Conservation (phyloP, 202 grass and related monocot genomes). For the Dendrocalamus latiflorus region DNA sequence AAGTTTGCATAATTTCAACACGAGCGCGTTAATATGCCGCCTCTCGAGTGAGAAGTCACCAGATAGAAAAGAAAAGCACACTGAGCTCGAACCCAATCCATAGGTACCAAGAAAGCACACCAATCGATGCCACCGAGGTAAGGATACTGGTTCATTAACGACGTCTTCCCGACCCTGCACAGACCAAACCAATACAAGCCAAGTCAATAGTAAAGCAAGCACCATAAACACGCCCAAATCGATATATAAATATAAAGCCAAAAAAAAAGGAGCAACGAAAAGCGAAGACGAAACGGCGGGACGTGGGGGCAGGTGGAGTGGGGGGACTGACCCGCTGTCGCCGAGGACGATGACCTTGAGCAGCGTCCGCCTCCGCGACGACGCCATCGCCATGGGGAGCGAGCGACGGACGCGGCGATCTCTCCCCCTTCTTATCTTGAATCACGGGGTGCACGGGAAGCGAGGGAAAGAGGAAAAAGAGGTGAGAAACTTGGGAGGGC, state of each 20-base stretch:
- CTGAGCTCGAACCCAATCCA: neutral
- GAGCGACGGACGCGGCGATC: slow-evolving; percentile 7
- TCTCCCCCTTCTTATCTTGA: neutral
- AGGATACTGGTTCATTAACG: slow-evolving; percentile 99
- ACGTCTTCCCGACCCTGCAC: slow-evolving; percentile 93
- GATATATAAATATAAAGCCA: neutral
- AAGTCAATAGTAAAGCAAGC: neutral
- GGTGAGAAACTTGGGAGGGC: neutral
- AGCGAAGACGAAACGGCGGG: neutral
- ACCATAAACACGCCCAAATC: neutral
- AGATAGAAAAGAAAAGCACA: neutral
- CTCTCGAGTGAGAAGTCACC: neutral
- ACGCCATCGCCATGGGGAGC: slow-evolving; percentile 48
- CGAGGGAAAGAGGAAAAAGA: slow-evolving; percentile 9
- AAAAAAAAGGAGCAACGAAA: neutral
- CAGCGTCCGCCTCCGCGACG: slow-evolving; percentile 67
- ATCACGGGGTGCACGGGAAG: slow-evolving; percentile 62
- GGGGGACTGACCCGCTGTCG: slow-evolving; percentile 65
- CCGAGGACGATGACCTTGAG: slow-evolving; percentile 99
- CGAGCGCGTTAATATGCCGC: neutral
- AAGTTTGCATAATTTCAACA: neutral
- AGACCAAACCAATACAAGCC: neutral
- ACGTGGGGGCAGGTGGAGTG: neutral
- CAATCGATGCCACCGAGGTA: neutral
- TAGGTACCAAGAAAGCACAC: neutral